Base-by-base conservation (phyloP, 805 yeast genomes). In the Yarrowia osloensis region DNA sequence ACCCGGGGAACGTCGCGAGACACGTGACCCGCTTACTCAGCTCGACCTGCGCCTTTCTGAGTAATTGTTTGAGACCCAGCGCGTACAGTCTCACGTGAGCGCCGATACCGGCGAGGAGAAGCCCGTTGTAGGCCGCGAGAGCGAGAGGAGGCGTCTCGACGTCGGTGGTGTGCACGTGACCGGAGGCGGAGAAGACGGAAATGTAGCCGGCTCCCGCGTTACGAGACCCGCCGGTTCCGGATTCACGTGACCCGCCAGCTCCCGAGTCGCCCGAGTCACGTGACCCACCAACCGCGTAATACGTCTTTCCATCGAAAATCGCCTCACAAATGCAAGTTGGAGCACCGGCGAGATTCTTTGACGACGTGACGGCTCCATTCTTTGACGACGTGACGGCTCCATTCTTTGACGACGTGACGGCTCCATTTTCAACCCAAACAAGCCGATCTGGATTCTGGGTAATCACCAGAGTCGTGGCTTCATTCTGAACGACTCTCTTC, bases 11-110 rank as follows among this genome's bases (percentile, higher is more conserved):
- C 52, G 85, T 80, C 31, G 78, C 77, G 2, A 94, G 42, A n/a
- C 82, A 80, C 15, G 84, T 84, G 19, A 91, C 86, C 54, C 80
- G 80, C 33, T 66, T 39, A 19, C 44, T 61, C 9, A 89, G 70
- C 4, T 72, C 75, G 1, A 83, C 74, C 7, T 86, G 83, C 0
- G 88, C 79, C 74, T 90, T 91, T 67, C 88, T 82, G 67, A 95
- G 79, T 42, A 94, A 78, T 73, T 93, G 98, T 70, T 88, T 89
- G 71, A 81, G 81, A 1, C 99, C 99, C 31, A 91, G 70, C 29
- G 87, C 93, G 73, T 83, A 92, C 9, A 90, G 70, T 39, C 89
- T 77, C 57, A 94, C 71, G 59, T 77, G 75, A 50, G 82, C 79
- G 0, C 81, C 82, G 59, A 85, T 71, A 0, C 90, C 93, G 1